A percentile compares a stretch with the other conserved stretches of the same genome.
Conservation (phyloP, 345 rosid genomes). For the Euphorbia tirucalli region DNA sequence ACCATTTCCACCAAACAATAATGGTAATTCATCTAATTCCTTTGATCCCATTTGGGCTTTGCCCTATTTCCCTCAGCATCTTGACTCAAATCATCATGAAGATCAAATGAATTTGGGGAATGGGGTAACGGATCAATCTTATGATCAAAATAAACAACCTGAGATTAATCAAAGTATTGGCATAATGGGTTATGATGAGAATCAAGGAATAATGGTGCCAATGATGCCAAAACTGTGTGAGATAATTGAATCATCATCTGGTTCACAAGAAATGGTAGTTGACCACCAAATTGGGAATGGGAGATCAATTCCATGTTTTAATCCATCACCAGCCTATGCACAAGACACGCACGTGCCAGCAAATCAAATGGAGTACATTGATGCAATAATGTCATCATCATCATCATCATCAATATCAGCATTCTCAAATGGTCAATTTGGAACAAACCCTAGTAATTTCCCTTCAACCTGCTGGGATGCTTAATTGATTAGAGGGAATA, state of each 20-base stretch:
- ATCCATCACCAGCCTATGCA: slow-evolving; percentile 24
- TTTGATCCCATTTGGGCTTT: slow-evolving; percentile 33
- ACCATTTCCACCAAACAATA: neutral
- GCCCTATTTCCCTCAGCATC: slow-evolving; percentile 26
- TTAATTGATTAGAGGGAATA: no score
- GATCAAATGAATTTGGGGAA: slow-evolving; percentile 26
- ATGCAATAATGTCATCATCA: slow-evolving; percentile 52
- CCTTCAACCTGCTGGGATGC: slow-evolving; percentile 53
- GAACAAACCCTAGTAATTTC: slow-evolving; percentile 51
- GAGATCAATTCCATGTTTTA: slow-evolving; percentile 32
- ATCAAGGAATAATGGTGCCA: slow-evolving; percentile 16
- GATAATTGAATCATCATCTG: slow-evolving; percentile 44
- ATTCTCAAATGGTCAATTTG: slow-evolving; percentile 42
- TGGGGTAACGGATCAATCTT: no score
- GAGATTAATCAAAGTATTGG: slow-evolving; percentile 24
- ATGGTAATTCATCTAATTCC: slow-evolving; percentile 16
- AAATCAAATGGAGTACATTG: slow-evolving; percentile 51
- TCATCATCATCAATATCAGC: slow-evolving; percentile 36
- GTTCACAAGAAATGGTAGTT: slow-evolving; percentile 19
- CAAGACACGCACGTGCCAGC: slow-evolving; percentile 28
- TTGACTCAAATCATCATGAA: slow-evolving; percentile 25
- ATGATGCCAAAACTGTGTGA: slow-evolving; percentile 54
- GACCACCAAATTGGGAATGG: slow-evolving; percentile 27
- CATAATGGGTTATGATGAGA: slow-evolving; percentile 26
- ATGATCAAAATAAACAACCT: no score